Evolutionary conservation across 805 yeast species (phyloP), one percentile per base, ranked within the genome.

Genomic region (Debaryomyces castellii): DNA sequence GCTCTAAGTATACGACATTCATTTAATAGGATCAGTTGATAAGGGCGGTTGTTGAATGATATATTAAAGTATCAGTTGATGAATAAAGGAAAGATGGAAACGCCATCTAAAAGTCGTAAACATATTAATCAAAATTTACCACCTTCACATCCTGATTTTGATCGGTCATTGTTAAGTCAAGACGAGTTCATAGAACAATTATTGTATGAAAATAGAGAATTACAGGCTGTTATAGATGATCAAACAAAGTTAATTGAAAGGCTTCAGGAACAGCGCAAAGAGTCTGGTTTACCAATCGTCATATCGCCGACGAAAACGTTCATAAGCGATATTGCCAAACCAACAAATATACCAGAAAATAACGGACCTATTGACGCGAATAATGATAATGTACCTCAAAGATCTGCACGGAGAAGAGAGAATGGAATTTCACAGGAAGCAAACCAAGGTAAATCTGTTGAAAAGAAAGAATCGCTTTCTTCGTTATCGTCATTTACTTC

Each of bases 141-240:
- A 5, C 75, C 76, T 3, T 68, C 73, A 4, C 61, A 69, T 46
- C 67, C 71, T 2, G 48, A 50, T 17, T 71, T 71, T 43, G 70
- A 71, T 47, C 49, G 73, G 34, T 54, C 62, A 11, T 32, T 44
- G 8, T 48, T 67, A 16, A 44, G 64, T 9, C 69, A 60, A 40
- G 49, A 44, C 4, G 67, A 70, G 40, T 68, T 47, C 50, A 68
- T 68, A 24, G 73, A 69, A 43, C 66, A 56, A 33, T 53, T 72
- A 30, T 39, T 66, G 21, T 65, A 62, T 46, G 75, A 71, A 46
- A 69, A 61, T 46, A 59, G 54, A 43, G 75, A 70, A 43, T 54
- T 71, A 18, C 50, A 44, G 23, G 35, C 23, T 10, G 18, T 47
- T 2, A 28, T 60, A 1, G 34, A 11, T 12, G 21, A 45, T 23